Percentiles rank a stretch among this genome's conserved stretches.
Evolutionary conservation across 352 stramenopile species (phyloP).

Genomic region (Phytophthora crassamura): DNA sequence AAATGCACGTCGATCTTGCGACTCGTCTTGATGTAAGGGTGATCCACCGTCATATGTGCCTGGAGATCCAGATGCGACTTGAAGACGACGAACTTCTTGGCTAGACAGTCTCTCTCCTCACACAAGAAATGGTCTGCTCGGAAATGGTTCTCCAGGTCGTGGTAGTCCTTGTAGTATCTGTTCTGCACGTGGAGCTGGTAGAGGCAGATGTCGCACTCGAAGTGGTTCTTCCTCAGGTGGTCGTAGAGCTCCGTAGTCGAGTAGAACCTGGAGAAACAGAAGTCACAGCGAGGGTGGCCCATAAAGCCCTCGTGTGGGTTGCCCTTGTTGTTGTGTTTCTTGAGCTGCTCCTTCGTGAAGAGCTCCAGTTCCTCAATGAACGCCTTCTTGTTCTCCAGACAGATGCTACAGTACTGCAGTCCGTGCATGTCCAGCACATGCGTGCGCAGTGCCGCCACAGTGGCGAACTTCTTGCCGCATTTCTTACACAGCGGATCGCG

Average conservation of each 20-base stretch:
- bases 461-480: slow-evolving; percentile 78
- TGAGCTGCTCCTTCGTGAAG: slow-evolving; percentile 80
- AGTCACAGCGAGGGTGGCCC: slow-evolving; percentile 90
- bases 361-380: slow-evolving; percentile 85
- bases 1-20: slow-evolving; percentile 91
- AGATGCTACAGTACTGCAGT: slow-evolving; percentile 84
- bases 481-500: slow-evolving; percentile 77
- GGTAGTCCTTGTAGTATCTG: slow-evolving; percentile 93
- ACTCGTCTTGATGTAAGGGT: slow-evolving; percentile 87
- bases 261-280: slow-evolving; percentile 90
- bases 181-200: slow-evolving; percentile 81
- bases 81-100: slow-evolving; percentile 92
- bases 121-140: slow-evolving; percentile 89
- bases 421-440: slow-evolving; percentile 80
- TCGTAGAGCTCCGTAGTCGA: slow-evolving; percentile 89
- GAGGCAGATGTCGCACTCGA: slow-evolving; percentile 92
- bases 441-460: slow-evolving; percentile 67
- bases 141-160: slow-evolving; percentile 92
- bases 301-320: slow-evolving; percentile 78
- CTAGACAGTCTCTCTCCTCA: slow-evolving; percentile 82
- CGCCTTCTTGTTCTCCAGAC: slow-evolving; percentile 90
- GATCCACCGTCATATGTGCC: slow-evolving; percentile 79
- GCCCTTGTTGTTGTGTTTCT: slow-evolving; percentile 78
- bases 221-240: slow-evolving; percentile 92
- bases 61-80: slow-evolving; percentile 88